Evolutionary conservation across 2,329 filamentous ascomycete species (phyloP).

Genomic region (Cladosporium phlei): DNA sequence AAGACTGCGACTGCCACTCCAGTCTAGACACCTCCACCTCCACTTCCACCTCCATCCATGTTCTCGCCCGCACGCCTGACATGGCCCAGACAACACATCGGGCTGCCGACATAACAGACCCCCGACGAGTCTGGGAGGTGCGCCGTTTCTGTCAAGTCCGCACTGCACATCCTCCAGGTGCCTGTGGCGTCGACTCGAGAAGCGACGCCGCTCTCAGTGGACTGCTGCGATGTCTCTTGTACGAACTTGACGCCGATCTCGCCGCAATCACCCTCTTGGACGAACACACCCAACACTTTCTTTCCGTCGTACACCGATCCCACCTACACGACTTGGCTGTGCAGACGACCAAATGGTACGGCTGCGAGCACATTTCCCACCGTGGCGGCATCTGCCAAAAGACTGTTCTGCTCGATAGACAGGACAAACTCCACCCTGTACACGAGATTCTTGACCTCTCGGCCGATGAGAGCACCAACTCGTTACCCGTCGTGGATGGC

Average conservation of each 20-base stretch:
- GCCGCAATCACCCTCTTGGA: constrained; percentile 13
- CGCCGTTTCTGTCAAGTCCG: constrained; percentile 9
- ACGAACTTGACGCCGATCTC: constrained; percentile 13
- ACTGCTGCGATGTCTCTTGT: constrained; percentile 10
- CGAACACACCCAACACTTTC: constrained; percentile 14
- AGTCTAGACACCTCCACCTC: no score
- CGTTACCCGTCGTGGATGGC: constrained; percentile 13
- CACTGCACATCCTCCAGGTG: not conserved
- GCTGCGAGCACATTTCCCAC: constrained; percentile 11
- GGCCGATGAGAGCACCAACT: constrained; percentile 2
- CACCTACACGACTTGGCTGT: not conserved
- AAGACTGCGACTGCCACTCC: no score
- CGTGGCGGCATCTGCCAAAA: constrained; percentile 13
- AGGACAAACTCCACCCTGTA: not conserved
- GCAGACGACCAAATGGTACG: constrained; percentile 12
- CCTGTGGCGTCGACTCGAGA: constrained; percentile 1
- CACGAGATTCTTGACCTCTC: constrained; percentile 11
- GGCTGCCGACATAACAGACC: constrained; percentile 7
- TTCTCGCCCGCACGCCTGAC: no score
- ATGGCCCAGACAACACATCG: constrained; percentile 3
- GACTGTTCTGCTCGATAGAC: constrained; percentile 1
- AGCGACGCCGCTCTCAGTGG: constrained; percentile 10
- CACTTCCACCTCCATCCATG: no score
- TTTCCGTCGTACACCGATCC: constrained; percentile 1
- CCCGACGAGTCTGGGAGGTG: constrained; percentile 11